Evolutionary conservation across 2,329 filamentous ascomycete species (phyloP), one percentile per base, ranked within the genome.

Genomic region (Pseudopyrenochaeta lycopersici): DNA sequence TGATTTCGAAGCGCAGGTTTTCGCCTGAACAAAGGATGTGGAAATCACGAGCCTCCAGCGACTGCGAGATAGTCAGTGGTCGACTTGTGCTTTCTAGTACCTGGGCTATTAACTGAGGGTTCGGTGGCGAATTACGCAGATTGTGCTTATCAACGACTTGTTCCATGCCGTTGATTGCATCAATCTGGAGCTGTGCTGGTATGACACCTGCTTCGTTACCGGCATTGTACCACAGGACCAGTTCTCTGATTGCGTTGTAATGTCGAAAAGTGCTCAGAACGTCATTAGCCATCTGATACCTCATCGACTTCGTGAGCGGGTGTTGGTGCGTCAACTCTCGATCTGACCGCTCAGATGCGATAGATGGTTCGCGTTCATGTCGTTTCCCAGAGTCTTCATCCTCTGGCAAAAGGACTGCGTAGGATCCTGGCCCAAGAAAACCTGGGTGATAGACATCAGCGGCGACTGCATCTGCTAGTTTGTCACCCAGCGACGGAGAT

Each of bases 1-100:
- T 66, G 4, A 72, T 73, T 31, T 80, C 77, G 4, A 79, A 58
- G 1, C 77, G 74, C 31, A 78, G 56, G 15, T 72, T 68, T 12
- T 67, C 59, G 0, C 76, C 77, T 0, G 76, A 78, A 48, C 72
- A 78, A 1, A 77, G 52, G 14, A 64, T 65, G 50, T 77, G 70
- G 39, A 80, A 79, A 9, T 75, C 68, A 12, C 60, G 52, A 1
- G 74, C 72, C 31, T 70, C 63, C 1, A 66, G 44, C 48, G 60
- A 35, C 23, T 64, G 57, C 1, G 64, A 60, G 9, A 74, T 64
- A 11, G 60, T 56, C 1, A 75, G 60, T 4, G 69, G 67, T 17
- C 60, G 62, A 5, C 60, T 62, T 2, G 62, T 71, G 29, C 70
- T 70, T 23, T 71, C 66, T 39, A 74, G 38, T 2, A 73, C 62